Base-by-base conservation (phyloP, 495 filamentous ascomycete genomes). In the Aspergillus taichungensis region DNA sequence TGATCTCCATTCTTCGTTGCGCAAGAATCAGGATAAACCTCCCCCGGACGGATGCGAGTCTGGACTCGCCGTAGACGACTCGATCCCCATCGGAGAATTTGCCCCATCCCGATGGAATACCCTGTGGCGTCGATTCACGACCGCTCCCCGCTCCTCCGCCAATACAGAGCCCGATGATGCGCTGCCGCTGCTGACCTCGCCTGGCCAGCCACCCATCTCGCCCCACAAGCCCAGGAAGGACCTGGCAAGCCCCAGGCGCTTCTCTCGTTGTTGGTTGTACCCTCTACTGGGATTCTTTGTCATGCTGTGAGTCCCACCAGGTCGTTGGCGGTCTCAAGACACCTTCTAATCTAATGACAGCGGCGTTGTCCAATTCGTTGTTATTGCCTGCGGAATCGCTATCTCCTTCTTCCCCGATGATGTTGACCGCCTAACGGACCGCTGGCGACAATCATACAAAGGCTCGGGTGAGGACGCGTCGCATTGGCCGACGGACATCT, bases 401-500 rank as follows among this genome's bases (percentile, higher is more conserved):
- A 71, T 72, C 33, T 60, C 73, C 11, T 59, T 83, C 49, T 79
- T 80, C 59, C 73, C 76, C 6, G 66, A 79, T 41, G 72, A 83
- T 45, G 66, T 77, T 39, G 74, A 79, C 46, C 65, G 59, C 31
- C 61, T 60, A 35, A 53, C 57, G 50, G 59, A 40, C 59, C 71
- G 14, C 64, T 85, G 44, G 68, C 67, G 24, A 61, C 71, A 55
- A 76, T 75, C 6, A 68, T 66, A 42, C 63, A 68, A 51, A 6
- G 39, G 42, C n/a, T 6, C 62, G 61, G 40, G 75, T 68, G 5
- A 69, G 62, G 51, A 57, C 5, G 62, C 78, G 28, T 63, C 72
- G 5, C 76, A 72, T 55, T 91, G 87, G 61, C 84, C 86, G 0
- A 87, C 85, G 0, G 82, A 88, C 63, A 82, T 87, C 52, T 80